Base-by-base conservation (phyloP, 768 basidiomycete genomes). In the Daedalea quercina region DNA sequence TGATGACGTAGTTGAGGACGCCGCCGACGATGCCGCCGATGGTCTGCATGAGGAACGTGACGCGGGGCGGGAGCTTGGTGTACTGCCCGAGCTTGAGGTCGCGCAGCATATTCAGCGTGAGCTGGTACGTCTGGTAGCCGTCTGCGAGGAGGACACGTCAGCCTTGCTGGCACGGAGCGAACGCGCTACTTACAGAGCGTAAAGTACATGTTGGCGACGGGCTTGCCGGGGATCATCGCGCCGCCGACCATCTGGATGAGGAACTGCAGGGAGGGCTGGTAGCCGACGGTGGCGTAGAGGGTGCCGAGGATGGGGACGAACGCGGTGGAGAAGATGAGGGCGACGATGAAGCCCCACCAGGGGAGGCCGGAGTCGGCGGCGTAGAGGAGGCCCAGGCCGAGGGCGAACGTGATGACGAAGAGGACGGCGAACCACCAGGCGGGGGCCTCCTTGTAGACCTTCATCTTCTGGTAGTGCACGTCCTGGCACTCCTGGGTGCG, bases 31-130 rank as follows among this genome's bases (percentile, higher is more conserved):
- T 64, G 7, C 81, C 77, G 1, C 84, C 82, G 17, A 42, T 22
- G 50, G 63, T 60, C 52, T 65, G 64, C 62, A 65, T 63, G 26
- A 55, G 42, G 65, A 86, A 85, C 1, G 82, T 78, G 26, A 76
- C 57, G 23, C 82, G 79, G 42, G 84, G 84, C 35, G 83, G 80
- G 41, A 85, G 73, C 67, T 85, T 85, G 20, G 75, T 73, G 59
- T 76, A 70, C 61, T 75, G 74, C 26, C 69, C 71, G 69, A 79
- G 76, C 67, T 84, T 85, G 15, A 85, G 69, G 61, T 85, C 83
- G 19, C 79, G 73, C 46, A 82, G 71, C n/a, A 84, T 67, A 1
- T 76, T 69, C 47, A 65, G 57, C n/a, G 75, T 74, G 61, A 80
- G 78, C 22, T 66, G 46, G 46, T 43, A 45, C 45, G 44, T 28